A percentile compares a stretch with the other conserved stretches of the same genome.
Evolutionary conservation across 2,329 filamentous ascomycete species (phyloP).

Genomic region (Epichloe typhina): DNA sequence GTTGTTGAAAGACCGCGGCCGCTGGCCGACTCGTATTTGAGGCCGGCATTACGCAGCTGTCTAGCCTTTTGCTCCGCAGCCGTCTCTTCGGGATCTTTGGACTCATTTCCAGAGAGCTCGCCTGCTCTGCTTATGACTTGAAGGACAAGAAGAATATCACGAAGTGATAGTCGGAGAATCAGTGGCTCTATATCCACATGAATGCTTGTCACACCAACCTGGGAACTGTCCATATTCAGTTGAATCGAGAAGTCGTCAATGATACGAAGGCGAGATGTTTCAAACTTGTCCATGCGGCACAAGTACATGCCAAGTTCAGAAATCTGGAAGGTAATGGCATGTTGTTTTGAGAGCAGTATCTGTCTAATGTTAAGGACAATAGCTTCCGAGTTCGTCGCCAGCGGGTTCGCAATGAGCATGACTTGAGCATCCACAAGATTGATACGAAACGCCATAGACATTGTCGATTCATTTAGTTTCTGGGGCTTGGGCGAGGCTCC

Average conservation of each 20-base stretch:
- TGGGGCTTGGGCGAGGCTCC: background rate
- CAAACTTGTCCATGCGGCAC: slow-evolving; percentile 96
- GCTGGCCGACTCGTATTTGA: slow-evolving; percentile 45
- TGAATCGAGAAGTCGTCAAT: slow-evolving; percentile 93
- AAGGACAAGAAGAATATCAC: slow-evolving; percentile 86
- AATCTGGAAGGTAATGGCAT: slow-evolving; percentile 85
- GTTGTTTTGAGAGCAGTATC: slow-evolving; percentile 81
- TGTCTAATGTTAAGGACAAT: slow-evolving; percentile 94
- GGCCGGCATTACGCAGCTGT: slow-evolving; percentile 34
- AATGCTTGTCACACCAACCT: slow-evolving; percentile 57
- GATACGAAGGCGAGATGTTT: slow-evolving; percentile 78
- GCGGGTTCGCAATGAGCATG: slow-evolving; percentile 89
- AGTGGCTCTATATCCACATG: slow-evolving; percentile 82
- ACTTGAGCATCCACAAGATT: slow-evolving; percentile 95
- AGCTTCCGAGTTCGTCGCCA: slow-evolving; percentile 81
- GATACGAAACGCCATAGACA: slow-evolving; percentile 75
- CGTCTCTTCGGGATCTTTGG: slow-evolving; percentile 26
- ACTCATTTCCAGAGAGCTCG: slow-evolving; percentile 61
- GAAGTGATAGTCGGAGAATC: slow-evolving; percentile 76
- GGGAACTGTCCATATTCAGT: slow-evolving; percentile 66
- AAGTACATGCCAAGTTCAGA: slow-evolving; percentile 96
- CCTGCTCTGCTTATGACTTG: slow-evolving; percentile 87
- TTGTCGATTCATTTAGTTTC: slow-evolving; percentile 23
- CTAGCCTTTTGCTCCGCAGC: slow-evolving; percentile 41
- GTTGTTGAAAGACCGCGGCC: slow-evolving; percentile 41